Base-by-base conservation (phyloP, 2,329 filamentous ascomycete species). In the Calonectria pauciramosa region DNA sequence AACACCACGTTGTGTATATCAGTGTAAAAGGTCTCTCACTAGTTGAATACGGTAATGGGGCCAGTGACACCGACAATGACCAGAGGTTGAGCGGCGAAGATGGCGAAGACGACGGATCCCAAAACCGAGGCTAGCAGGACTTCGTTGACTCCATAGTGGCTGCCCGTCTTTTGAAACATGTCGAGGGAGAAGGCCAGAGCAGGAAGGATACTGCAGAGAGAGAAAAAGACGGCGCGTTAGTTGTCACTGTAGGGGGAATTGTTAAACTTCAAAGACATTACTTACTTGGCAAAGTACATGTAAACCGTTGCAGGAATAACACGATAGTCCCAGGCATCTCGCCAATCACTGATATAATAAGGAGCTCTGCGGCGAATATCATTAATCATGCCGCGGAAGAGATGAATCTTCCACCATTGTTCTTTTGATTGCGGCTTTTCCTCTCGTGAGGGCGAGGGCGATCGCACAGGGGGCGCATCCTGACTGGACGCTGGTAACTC, bases 221-320 rank as follows among this genome's bases (percentile, higher is more conserved):
- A 28, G 20, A n/a, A 71, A 36, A 44, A 16, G 6, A 14, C 4
- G 23, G 36, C 38, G 32, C 59, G 74, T 80, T 47, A 80, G 79
- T 68, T 41, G 51, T n/a, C n/a, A 18, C 16, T 63, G 34, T 11
- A 6, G 36, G 38, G 30, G 30, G 34, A 41, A 41, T 8, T 18
- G 26, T 18, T 23, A 38, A 14, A 16, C 47, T 59, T 56, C n/a
- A 26, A 32, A 65, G 28, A 20, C 36, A 18, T 9, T 52, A 78
- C 88, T 76, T 89, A 96, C 95, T 97, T 97, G 76, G 95, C 95
- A 89, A 97, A 98, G 87, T 97, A 98, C 94, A 97, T 98, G 86
- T 97, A 97, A 36, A 97, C 88, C 13, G 95, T 97, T 20, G 95
- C 95, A 1, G 95, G 95, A 49, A 98, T 90, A 52, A 98, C 94